Base-by-base conservation (phyloP, 257 asterid species). In the Solanum microdontum region DNA sequence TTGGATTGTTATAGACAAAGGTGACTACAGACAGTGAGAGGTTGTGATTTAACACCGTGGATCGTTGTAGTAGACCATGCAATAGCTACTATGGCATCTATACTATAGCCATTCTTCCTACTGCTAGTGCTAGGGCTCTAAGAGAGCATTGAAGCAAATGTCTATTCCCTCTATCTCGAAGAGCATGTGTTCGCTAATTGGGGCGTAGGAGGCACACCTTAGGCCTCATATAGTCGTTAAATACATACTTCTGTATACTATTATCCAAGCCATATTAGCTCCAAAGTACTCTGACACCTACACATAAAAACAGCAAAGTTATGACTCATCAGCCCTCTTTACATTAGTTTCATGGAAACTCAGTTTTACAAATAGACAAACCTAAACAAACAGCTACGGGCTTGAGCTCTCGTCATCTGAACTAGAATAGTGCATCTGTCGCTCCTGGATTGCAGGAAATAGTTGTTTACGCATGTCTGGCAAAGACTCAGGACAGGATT, bases 371-470 rank as follows among this genome's bases (percentile, higher is more conserved):
- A 21, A 74, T 74, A 74, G 17, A 36, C 66, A 9, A 15, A 85
- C 60, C 73, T 32, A 62, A 19, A 79, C 51, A 62, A 17, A 72
- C 62, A 79, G 24, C 86, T 19, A 70, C 12, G 85, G 86, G 84
- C 88, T 82, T 89, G 91, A 93, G 86, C 86, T 88, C n/a, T 93
- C 96, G 8, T 93, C 96, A 51, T 94, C 98, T 51, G 98, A 96
- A 88, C 93, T 90, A 91, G 89, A 91, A 64, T 93, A 92, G 19
- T 93, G 93, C 40, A 87, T 74, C 48, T 91, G 94, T 45, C 91
- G 90, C 70, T 91, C 93, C 91, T 92, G 92, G 92, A 95, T 91
- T 73, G 98, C 94, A 30, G 99, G 99, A 90, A 96, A 96, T 24
- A 93, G 86, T 24, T 89, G 92, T 33, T 88, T 68, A 32, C 82